Evolutionary conservation across 768 basidiomycete species (phyloP), one percentile per base, ranked within the genome.

Genomic region (Xerocomellus amylosporus): DNA sequence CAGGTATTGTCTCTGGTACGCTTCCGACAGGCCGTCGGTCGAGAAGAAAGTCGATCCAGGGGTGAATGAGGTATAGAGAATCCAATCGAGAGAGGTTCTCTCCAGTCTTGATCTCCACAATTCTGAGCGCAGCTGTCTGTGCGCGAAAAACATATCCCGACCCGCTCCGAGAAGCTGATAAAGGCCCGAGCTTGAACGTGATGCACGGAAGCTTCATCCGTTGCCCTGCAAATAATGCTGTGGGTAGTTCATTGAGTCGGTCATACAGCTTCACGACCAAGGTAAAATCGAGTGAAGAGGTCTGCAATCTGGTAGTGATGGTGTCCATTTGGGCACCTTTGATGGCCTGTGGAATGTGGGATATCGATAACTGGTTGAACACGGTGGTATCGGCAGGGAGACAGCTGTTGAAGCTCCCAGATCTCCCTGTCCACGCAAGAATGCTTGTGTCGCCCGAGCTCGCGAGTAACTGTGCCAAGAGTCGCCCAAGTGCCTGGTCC

Each of bases 151-250:
- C 8, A 8, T 17, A 5, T 12, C 31, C 41, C 0, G 28, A 42
- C 28, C 3, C 13, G 19, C 24, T 14, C 13, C 12, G 36, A 15
- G 24, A n/a, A 9, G 14, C 14, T 1, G 33, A 53, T 28, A 40
- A 12, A 13, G 10, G 46, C 6, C 50, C 30, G 1, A 56, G 45
- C 19, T 42, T 28, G 38, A 59, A 59, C 5, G 24, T n/a, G 24
- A 57, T 19, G 28, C 58, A 56, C 17, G 54, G 58, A 40, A 59
- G 50, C 26, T 31, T 51, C 45, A 58, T 28, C 3, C 44, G 41
- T 14, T 33, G 40, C 9, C 28, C 41, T 26, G 20, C n/a, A 2
- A 54, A 44, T 0, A 8, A 31, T 6, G 52, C 41, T 8, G 33
- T 22, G 10, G 26, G 41, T 22, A 54, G 42, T 5, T 30, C 34